These are phyloP conservation scores for Mycena rosella DNA, from an alignment of 768 basidiomycete genomes.

Conservation along the genomic window DNA sequence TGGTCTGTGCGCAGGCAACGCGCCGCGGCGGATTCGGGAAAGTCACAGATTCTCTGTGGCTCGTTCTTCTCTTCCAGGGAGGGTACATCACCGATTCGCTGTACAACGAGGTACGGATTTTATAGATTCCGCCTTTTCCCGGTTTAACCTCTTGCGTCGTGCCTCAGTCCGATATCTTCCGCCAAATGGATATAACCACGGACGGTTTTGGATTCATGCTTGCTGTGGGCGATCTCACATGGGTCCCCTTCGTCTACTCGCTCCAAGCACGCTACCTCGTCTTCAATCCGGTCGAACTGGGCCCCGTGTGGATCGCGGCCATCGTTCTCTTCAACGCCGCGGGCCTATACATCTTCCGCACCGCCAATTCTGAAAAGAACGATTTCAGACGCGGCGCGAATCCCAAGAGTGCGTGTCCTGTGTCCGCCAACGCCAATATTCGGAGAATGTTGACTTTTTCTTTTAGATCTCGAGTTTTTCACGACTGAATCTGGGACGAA, in stretches of 20 bases:
- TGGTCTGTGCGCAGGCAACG: slow-evolving; percentile 90
- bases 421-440: not conserved
- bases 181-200: slow-evolving; percentile 96
- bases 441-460: not conserved
- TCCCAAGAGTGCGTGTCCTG: slow-evolving; percentile 79
- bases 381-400: slow-evolving; percentile 93
- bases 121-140: not conserved
- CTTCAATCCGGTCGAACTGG: slow-evolving; percentile 87
- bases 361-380: slow-evolving; percentile 93
- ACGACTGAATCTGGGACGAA: slow-evolving; percentile 90
- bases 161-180: slow-evolving; percentile 83
- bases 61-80: slow-evolving; percentile 86
- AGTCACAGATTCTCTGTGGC: slow-evolving; percentile 91
- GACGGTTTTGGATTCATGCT: slow-evolving; percentile 99
- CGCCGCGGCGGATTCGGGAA: slow-evolving; percentile 73
- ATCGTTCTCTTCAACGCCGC: slow-evolving; percentile 74
- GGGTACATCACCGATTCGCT: slow-evolving; percentile 90
- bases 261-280: slow-evolving; percentile 95
- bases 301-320: slow-evolving; percentile 63
- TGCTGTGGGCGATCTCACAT: slow-evolving; percentile 81
- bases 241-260: slow-evolving; percentile 95
- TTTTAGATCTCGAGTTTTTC: slow-evolving; percentile 79
- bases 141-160: not conserved
- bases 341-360: slow-evolving; percentile 93
- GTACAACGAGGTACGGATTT: slow-evolving; percentile 82